Base-by-base conservation (phyloP, 345 rosid genomes). In the Citrus glauca region DNA sequence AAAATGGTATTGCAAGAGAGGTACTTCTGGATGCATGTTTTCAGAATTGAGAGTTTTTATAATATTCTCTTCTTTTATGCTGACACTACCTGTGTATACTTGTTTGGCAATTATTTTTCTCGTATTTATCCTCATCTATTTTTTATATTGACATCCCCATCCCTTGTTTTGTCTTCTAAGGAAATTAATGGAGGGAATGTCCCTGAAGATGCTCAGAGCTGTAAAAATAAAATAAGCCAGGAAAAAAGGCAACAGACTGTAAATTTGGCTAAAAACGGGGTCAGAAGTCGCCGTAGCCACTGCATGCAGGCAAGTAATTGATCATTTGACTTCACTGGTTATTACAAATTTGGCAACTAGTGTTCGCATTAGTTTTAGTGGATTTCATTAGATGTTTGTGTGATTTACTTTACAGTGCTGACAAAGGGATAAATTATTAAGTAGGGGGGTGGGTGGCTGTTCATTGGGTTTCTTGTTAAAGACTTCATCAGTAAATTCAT, bases 251-350 rank as follows among this genome's bases (percentile, higher is more conserved):
- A 83, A 80, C 88, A 83, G 80, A 82, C 84, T 74, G 96, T 89
- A 55, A 82, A 83, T 79, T 65, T 80, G 40, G 93, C 98, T 76
- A 93, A 93, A 81, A 81, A 70, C 32, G 90, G 89, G 32, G 93
- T 91, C 76, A 88, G 99, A 89, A 88, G 87, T 83, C 94, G 97
- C 1, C 96, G 99, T 62, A 85, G 89, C 79, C 90, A 70, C 70
- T 86, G 89, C 69, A 92, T 92, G 95, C 93, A 91, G 96, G 98
- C 87, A 79, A 80, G 77, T 68, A 57, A 40, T 71, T 63, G 48
- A 72, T 71, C 65, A 67, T 28, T 20, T 60, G 66, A 69, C 60
- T 28, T 32, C 50, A 68, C 2, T 45, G 4, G 50, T 45, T 45
- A 45, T 45, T 45, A 45, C 25, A 33, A 5, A 59, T 22, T 38